These are phyloP conservation scores for Diaporthe sp. DNA, from an alignment of 2,329 filamentous ascomycete species.

Conservation along the genomic window DNA sequence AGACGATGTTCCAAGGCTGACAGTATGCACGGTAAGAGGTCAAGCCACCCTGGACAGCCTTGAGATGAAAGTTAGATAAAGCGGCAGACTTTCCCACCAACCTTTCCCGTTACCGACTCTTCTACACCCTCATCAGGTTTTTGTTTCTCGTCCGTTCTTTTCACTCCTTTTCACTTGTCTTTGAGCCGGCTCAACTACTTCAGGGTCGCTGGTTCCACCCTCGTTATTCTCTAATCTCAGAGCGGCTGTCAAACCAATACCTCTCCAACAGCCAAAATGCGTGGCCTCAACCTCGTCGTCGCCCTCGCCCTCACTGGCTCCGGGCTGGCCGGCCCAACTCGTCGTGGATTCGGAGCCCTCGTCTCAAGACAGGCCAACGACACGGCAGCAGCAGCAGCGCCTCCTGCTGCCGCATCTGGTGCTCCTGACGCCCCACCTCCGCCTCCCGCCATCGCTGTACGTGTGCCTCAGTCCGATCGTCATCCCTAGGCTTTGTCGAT, in stretches of 20 bases:
- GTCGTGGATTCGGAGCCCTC: slow-evolving; percentile 7
- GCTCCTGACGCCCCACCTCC: background rate
- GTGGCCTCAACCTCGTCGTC: background rate
- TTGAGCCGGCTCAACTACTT: slow-evolving; percentile 19
- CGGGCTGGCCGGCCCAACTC: slow-evolving; percentile 1
- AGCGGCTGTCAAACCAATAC: background rate
- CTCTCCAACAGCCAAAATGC: background rate
- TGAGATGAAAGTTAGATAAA: slow-evolving; percentile 27
- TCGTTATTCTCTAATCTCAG: slow-evolving; percentile 13
- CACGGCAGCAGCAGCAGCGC: background rate
- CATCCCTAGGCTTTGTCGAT: background rate
- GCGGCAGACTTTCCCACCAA: slow-evolving; percentile 5
- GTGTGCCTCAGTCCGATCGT: background rate
- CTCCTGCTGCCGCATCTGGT: slow-evolving; percentile 1
- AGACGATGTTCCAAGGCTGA: slow-evolving; percentile 18
- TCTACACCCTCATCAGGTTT: slow-evolving; percentile 18
- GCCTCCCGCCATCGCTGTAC: slow-evolving; percentile 1
- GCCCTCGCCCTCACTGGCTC: background rate
- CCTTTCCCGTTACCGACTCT: background rate
- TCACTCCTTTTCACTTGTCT: background rate
- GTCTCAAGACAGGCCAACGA: background rate
- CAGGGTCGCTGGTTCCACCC: slow-evolving; percentile 26
- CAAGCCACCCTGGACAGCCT: slow-evolving; percentile 21
- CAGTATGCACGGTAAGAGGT: background rate
- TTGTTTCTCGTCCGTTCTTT: slow-evolving; percentile 25